Percentiles rank a stretch among this genome's conserved stretches.
Evolutionary conservation across 2,329 filamentous ascomycete genomes (phyloP).

Genomic region (Xylaria sp.): DNA sequence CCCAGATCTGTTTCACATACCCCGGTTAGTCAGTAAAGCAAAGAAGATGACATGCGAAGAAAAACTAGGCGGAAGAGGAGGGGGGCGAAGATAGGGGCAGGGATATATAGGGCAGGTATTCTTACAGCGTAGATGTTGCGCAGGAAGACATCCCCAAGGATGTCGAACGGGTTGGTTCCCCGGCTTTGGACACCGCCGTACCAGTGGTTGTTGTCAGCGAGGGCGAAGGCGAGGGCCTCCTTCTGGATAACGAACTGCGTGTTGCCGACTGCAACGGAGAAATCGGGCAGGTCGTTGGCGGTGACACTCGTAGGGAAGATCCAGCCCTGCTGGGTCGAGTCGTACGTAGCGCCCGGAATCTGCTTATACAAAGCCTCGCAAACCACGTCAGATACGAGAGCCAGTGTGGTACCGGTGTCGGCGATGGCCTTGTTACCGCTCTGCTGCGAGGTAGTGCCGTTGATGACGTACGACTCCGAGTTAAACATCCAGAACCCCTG

Average conservation of each 20-base stretch:
- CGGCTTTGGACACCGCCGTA: slow-evolving; percentile 75
- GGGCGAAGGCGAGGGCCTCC: slow-evolving; percentile 69
- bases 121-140: slow-evolving; percentile 66
- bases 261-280: slow-evolving; percentile 72
- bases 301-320: slow-evolving; percentile 67
- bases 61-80: neutral
- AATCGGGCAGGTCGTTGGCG: slow-evolving; percentile 65
- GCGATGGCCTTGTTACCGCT: slow-evolving; percentile 72
- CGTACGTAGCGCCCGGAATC: slow-evolving; percentile 71
- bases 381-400: slow-evolving; percentile 70
- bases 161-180: slow-evolving; percentile 68
- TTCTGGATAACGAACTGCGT: slow-evolving; percentile 70
- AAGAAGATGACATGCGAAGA: neutral
- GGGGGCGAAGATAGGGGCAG: neutral
- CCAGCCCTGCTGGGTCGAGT: slow-evolving; percentile 69
- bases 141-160: slow-evolving; percentile 71
- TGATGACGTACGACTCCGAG: slow-evolving; percentile 67
- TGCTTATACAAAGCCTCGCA: slow-evolving; percentile 71
- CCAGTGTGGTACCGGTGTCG: slow-evolving; percentile 77
- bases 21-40: slow-evolving; percentile 15
- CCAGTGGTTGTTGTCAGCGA: slow-evolving; percentile 62
- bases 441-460: slow-evolving; percentile 57
- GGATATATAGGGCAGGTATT: neutral
- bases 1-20: slow-evolving; percentile 63
- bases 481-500: slow-evolving; percentile 76